phyloP scores from a whole-genome alignment of 805 yeast genomes.

The Suhomyces emberorum region DNA sequence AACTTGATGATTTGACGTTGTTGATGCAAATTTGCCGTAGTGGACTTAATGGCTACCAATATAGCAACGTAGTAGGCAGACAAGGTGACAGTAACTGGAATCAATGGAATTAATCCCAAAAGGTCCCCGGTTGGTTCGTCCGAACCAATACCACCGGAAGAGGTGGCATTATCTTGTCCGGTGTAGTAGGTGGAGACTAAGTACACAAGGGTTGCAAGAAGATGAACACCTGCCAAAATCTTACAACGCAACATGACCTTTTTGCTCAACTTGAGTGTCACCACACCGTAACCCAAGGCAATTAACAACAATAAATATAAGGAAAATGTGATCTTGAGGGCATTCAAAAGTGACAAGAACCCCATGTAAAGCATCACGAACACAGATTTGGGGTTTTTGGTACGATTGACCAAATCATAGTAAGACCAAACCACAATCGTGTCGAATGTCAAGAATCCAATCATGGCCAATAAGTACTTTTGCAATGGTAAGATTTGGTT shows the following conservation, averaged over 20 bases:
- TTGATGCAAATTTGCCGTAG: conserved; percentile 68
- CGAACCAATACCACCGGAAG: conserved; percentile 44
- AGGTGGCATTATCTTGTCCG: conserved; percentile 21
- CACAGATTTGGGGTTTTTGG: conserved; percentile 46
- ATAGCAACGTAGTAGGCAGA: conserved; percentile 72
- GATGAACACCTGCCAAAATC: conserved; percentile 39
- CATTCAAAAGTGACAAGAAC: conserved; percentile 73
- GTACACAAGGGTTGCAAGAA: conserved; percentile 33
- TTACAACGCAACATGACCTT: conserved; percentile 62
- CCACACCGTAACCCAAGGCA: conserved; percentile 92
- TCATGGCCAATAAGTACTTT: conserved; percentile 83
- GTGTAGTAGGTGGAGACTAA: conserved; percentile 32
- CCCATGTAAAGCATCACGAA: conserved; percentile 68
- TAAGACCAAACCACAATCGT: conserved; percentile 88
- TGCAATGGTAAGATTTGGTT: conserved; percentile 87
- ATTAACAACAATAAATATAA: conserved; percentile 84
- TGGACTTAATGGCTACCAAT: conserved; percentile 66
- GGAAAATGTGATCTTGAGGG: conserved; percentile 77
- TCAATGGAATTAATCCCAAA: conserved; percentile 53
- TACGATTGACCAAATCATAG: conserved; percentile 74
- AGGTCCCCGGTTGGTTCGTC: conserved; percentile 46
- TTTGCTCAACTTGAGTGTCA: conserved; percentile 76
- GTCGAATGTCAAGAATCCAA: conserved; percentile 77
- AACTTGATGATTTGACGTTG: conserved; percentile 92
- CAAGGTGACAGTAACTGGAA: conserved; percentile 72